phyloP scores from a whole-genome alignment of 2,329 filamentous ascomycete genomes.

The Alternaria burnsii region DNA sequence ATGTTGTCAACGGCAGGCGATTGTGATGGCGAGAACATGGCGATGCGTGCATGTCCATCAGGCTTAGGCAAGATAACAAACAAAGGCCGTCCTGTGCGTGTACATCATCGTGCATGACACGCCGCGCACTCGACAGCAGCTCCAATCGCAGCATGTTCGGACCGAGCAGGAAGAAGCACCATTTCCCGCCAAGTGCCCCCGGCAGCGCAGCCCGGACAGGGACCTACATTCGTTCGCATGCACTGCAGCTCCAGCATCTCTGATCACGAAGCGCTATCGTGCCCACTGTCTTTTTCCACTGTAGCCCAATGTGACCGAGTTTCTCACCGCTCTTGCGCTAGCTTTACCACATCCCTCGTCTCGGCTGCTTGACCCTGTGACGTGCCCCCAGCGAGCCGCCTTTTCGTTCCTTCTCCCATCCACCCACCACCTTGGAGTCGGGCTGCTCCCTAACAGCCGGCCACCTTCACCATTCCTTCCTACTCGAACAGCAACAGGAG shows the following conservation, averaged over 20 bases:
- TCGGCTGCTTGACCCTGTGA: slow-evolving; percentile 41
- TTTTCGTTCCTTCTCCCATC: slow-evolving; percentile 34
- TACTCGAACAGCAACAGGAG: slow-evolving; percentile 69
- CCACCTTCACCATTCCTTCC: slow-evolving; percentile 81
- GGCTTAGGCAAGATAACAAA: background rate
- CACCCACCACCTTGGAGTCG: slow-evolving; percentile 41
- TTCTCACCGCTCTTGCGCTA: slow-evolving; percentile 43
- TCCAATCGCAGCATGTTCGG: slow-evolving; percentile 14
- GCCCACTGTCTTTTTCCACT: slow-evolving; percentile 29
- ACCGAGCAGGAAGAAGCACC: slow-evolving; percentile 12
- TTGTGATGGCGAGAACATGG: background rate
- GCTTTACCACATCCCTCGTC: slow-evolving; percentile 26
- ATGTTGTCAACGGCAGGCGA: background rate
- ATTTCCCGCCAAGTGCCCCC: slow-evolving; percentile 10
- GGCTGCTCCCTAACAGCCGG: slow-evolving; percentile 67
- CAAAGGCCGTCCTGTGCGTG: slow-evolving; percentile 3
- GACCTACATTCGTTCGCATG: slow-evolving; percentile 25
- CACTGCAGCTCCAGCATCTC: slow-evolving; percentile 24
- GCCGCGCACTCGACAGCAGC: slow-evolving; percentile 3
- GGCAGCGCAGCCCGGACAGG: slow-evolving; percentile 20
- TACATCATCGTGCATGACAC: slow-evolving; percentile 20
- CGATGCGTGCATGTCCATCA: background rate
- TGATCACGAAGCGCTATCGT: slow-evolving; percentile 41
- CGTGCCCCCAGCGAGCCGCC: slow-evolving; percentile 37
- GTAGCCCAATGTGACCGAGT: slow-evolving; percentile 45